Conservation (phyloP, 257 asterid genomes). For the Nicotiana obtusifolia region DNA sequence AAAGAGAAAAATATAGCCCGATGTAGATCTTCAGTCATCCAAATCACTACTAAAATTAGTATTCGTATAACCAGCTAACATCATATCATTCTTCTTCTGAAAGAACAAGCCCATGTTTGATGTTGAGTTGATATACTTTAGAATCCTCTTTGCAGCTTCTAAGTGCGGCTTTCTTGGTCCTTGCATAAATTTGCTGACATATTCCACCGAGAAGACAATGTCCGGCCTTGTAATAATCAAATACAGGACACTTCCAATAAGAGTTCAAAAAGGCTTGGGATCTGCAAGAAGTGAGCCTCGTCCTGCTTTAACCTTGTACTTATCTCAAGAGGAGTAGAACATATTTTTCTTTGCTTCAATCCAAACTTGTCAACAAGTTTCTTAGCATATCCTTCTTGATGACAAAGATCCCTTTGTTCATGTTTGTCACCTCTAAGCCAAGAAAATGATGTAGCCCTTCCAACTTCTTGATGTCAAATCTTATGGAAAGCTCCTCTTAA, state of each 20-base stretch:
- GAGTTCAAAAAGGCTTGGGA: neutral
- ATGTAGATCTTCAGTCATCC: neutral
- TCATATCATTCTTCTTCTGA: neutral
- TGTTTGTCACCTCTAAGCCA: slow-evolving; percentile 6
- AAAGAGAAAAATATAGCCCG: neutral
- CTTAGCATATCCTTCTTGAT: slow-evolving; percentile 14
- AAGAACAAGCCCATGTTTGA: neutral
- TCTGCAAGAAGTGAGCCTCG: neutral
- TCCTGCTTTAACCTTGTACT: neutral
- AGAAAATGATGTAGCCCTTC: slow-evolving; percentile 10
- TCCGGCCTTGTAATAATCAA: slow-evolving; percentile 9
- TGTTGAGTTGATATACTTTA: slow-evolving; percentile 4
- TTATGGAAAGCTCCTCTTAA: neutral
- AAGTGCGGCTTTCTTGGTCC: neutral
- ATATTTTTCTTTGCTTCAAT: neutral
- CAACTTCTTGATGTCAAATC: slow-evolving; percentile 20
- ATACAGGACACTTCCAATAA: slow-evolving; percentile 12
- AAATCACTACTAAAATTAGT: slow-evolving; percentile 9
- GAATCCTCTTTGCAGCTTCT: slow-evolving; percentile 8
- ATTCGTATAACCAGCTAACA: neutral
- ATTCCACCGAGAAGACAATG: neutral
- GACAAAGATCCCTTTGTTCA: neutral
- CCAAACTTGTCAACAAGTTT: neutral
- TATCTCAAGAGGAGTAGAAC: neutral
- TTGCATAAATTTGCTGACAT: slow-evolving; percentile 7